Evolutionary conservation across 176 grass and related monocot genomes (phyloP).

Genomic region (Eragrostis nindensis): DNA sequence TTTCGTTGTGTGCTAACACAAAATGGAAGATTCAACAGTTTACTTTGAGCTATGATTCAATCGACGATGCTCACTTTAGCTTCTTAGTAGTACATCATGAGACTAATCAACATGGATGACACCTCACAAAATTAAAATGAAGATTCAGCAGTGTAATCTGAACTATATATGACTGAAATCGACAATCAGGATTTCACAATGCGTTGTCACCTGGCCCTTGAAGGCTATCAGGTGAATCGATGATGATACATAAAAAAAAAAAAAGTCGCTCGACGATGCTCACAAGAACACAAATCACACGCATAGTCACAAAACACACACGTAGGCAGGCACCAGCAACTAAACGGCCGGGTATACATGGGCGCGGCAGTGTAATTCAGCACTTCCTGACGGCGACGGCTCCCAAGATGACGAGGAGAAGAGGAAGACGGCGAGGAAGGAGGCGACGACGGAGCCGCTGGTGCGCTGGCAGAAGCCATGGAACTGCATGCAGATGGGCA

Average conservation of each 20-base stretch:
- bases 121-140: too few relatives aligned
- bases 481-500: slow-evolving; percentile 96
- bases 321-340: too few relatives aligned
- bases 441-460: slow-evolving; percentile 79
- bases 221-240: background rate
- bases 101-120: too few relatives aligned
- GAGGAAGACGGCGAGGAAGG: slow-evolving; percentile 80
- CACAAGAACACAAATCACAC: background rate
- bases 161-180: background rate
- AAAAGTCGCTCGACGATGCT: background rate
- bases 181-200: background rate
- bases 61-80: too few relatives aligned
- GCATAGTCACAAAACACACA: too few relatives aligned
- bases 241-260: background rate
- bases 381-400: slow-evolving; percentile 62
- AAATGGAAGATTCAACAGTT: background rate
- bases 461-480: slow-evolving; percentile 80
- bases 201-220: background rate
- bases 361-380: background rate
- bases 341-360: background rate
- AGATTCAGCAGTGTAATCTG: background rate
- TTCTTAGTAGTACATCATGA: too few relatives aligned
- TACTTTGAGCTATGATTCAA: background rate
- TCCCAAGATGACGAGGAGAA: slow-evolving; percentile 74
- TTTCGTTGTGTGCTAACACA: background rate